These are phyloP conservation scores for Isatis lusitanica DNA, from an alignment of 441 rosid genomes.

Conservation along the genomic window DNA sequence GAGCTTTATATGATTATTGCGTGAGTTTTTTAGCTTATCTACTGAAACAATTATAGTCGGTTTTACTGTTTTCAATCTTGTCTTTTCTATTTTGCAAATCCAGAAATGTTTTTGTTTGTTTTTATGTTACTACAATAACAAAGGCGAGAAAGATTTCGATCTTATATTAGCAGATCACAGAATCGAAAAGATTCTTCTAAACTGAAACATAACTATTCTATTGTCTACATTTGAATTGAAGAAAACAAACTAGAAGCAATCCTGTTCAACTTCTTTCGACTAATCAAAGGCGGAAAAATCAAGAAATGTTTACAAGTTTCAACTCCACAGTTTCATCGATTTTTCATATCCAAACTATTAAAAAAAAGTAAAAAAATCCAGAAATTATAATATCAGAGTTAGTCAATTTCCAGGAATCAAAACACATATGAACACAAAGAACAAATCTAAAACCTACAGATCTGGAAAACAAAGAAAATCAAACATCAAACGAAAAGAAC, in stretches of 20 bases:
- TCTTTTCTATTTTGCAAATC: not conserved
- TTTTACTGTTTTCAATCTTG: not conserved
- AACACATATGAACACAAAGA: not conserved
- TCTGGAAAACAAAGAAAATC: slow-evolving; percentile 6
- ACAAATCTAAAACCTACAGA: slow-evolving; percentile 24
- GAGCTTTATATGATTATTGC: not conserved
- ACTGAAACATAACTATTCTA: not conserved
- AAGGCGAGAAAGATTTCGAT: not conserved
- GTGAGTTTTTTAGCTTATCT: not conserved
- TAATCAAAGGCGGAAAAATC: not conserved
- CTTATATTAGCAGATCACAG: not conserved
- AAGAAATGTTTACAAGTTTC: not conserved
- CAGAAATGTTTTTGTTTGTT: not conserved
- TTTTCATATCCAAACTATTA: not conserved
- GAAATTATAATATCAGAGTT: not conserved
- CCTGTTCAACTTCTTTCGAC: not conserved
- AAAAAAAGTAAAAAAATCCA: not conserved
- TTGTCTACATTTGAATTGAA: not conserved
- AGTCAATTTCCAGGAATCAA: not conserved
- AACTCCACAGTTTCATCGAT: not conserved
- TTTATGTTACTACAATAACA: not conserved
- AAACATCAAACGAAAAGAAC: not conserved
- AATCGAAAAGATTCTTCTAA: not conserved
- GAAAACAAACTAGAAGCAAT: slow-evolving; percentile 2
- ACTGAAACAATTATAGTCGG: not conserved